Percentiles rank a stretch among this genome's conserved stretches.
Conservation (phyloP, 148 eudicot species). For the Pharnaceum exiguum region DNA sequence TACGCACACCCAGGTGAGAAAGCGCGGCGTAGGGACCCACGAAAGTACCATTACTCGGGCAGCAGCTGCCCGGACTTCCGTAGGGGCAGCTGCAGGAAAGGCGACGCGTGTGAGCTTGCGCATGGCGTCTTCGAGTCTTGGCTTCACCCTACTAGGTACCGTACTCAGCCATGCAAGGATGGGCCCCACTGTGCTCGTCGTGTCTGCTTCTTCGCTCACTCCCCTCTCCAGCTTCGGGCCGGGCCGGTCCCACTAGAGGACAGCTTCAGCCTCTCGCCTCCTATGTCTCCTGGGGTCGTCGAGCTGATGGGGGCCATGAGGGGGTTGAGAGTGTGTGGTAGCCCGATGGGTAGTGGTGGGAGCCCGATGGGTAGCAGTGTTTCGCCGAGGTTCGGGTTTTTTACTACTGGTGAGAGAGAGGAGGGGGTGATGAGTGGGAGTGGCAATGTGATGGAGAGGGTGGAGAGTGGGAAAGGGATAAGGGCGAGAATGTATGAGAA, state of each 20-base stretch:
- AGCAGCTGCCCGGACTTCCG: constrained; percentile 75
- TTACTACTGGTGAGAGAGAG: constrained; percentile 37
- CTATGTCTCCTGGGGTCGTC: constrained; percentile 26
- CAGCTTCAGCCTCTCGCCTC: constrained; percentile 18
- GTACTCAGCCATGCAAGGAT: constrained; percentile 84
- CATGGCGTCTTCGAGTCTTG: constrained; percentile 94
- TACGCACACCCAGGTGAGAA: constrained; percentile 68
- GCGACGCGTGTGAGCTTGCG: constrained; percentile 74
- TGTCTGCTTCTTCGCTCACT: constrained; percentile 85
- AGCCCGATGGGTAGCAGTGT: too few species aligned
- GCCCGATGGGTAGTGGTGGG: too few species aligned
- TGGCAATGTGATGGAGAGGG: constrained; percentile 61
- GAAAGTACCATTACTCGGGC: constrained; percentile 49
- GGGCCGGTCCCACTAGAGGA: constrained; percentile 20
- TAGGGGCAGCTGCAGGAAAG: constrained; percentile 50
- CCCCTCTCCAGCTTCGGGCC: constrained; percentile 52
- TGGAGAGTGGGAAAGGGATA: constrained; percentile 56
- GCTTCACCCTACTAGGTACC: constrained; percentile 79
- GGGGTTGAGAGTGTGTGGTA: too few species aligned
- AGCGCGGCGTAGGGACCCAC: constrained; percentile 61
- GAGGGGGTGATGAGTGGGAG: constrained; percentile 32
- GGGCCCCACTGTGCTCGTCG: constrained; percentile 60
- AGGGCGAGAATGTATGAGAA: constrained; percentile 59
- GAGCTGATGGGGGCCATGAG: constrained; percentile 15
- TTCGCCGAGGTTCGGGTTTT: constrained; percentile 22